phyloP scores from a whole-genome alignment of 2,329 filamentous ascomycete genomes.

The Tetracladium maxilliforme region DNA sequence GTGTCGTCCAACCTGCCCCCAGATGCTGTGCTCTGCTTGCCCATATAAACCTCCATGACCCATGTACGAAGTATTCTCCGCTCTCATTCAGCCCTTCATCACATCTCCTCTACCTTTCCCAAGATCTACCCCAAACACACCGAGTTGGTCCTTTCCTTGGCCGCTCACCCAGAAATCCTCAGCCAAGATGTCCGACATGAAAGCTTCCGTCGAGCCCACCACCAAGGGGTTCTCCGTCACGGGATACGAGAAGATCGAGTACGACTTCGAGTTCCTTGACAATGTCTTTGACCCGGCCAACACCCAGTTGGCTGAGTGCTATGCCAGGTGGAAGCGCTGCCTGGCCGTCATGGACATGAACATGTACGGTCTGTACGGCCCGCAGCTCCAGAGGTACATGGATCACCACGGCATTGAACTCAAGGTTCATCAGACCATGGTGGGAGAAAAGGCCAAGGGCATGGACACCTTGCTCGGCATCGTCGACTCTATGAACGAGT shows the following conservation, averaged over 20 bases:
- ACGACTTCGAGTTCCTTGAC: constrained; percentile 61
- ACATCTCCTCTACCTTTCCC: constrained; percentile 1
- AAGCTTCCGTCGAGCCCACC: constrained; percentile 49
- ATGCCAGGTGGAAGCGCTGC: constrained; percentile 48
- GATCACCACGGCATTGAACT: constrained; percentile 45
- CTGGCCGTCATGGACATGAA: constrained; percentile 58
- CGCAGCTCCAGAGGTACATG: constrained; percentile 53
- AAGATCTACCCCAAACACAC: background rate
- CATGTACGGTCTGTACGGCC: constrained; percentile 53
- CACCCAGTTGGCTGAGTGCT: constrained; percentile 46
- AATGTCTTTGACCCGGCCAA: constrained; percentile 49
- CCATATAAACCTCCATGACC: background rate
- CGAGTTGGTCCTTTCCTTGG: background rate
- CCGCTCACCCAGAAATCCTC: background rate
- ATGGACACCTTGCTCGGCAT: constrained; percentile 56
- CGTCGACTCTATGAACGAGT: constrained; percentile 60
- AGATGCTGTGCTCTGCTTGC: background rate
- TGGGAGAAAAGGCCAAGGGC: constrained; percentile 62
- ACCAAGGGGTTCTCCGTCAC: constrained; percentile 53
- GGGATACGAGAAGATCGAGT: constrained; percentile 64
- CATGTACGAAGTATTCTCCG: background rate
- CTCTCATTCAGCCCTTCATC: background rate
- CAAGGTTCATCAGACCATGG: constrained; percentile 57
- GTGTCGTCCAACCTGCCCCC: background rate
- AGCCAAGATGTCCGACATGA: constrained; percentile 51